Conservation (phyloP, 2,329 filamentous ascomycete genomes). For the Monosporascus cannonballus region DNA sequence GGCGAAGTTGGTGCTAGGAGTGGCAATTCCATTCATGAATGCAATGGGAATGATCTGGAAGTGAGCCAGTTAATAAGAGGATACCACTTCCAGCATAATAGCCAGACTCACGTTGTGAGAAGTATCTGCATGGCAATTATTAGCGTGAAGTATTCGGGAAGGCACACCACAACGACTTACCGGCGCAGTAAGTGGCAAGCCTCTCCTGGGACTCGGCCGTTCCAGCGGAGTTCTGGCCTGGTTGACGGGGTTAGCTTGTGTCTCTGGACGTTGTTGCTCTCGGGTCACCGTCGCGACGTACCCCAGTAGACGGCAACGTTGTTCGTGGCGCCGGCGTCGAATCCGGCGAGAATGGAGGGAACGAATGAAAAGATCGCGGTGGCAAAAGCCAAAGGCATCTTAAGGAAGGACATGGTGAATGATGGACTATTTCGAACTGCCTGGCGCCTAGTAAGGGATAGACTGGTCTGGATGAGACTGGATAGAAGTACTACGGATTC, state of each 20-base stretch:
- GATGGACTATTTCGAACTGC: neutral
- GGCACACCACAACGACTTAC: constrained; percentile 30
- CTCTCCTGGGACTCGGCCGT: constrained; percentile 45
- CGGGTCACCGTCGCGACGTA: constrained; percentile 14
- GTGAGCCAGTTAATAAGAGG: constrained; percentile 5
- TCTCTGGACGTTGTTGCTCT: neutral
- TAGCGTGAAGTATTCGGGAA: constrained; percentile 3
- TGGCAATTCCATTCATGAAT: constrained; percentile 54
- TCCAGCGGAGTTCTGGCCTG: constrained; percentile 55
- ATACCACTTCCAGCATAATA: neutral
- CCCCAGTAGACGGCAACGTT: constrained; percentile 67
- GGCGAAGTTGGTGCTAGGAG: constrained; percentile 55
- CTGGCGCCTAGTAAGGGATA: neutral
- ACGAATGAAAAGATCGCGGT: constrained; percentile 19
- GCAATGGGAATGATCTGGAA: constrained; percentile 55
- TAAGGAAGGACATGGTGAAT: constrained; percentile 16
- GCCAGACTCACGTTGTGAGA: constrained; percentile 37
- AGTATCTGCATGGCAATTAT: constrained; percentile 27
- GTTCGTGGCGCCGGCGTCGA: constrained; percentile 36
- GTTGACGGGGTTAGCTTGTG: constrained; percentile 8
- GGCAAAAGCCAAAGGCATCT: constrained; percentile 15
- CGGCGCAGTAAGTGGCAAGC: constrained; percentile 52
- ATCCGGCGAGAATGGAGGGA: constrained; percentile 32
- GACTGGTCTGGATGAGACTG: neutral
- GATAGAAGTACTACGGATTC: neutral